Conservation (phyloP, 352 stramenopile genomes). For the Globisporangium heterothallicum region DNA sequence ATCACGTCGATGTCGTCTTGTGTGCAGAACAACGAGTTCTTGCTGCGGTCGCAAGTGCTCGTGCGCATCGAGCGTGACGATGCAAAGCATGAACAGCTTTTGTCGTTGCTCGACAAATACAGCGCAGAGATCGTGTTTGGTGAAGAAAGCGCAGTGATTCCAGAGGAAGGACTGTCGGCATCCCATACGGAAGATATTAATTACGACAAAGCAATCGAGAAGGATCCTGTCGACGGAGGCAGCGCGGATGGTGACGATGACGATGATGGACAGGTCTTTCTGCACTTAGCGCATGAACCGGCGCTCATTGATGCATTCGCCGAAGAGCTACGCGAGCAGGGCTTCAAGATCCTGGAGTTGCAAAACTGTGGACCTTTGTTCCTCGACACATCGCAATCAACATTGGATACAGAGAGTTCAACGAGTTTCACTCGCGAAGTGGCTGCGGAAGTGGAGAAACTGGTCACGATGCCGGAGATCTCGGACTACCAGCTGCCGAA, state of each 20-base stretch:
- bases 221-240: background rate
- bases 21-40: constrained; percentile 52
- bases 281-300: constrained; percentile 54
- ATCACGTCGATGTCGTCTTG: constrained; percentile 63
- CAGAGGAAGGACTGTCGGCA: constrained; percentile 18
- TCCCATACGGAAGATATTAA: constrained; percentile 19
- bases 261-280: constrained; percentile 20
- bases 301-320: constrained; percentile 37
- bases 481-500: constrained; percentile 15
- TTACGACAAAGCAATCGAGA: constrained; percentile 14
- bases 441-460: constrained; percentile 41
- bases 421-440: constrained; percentile 53
- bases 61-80: constrained; percentile 25
- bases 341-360: constrained; percentile 43
- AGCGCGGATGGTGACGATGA: background rate
- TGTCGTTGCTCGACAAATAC: constrained; percentile 31
- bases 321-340: constrained; percentile 22
- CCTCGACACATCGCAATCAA: constrained; percentile 57
- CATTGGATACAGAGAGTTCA: constrained; percentile 45
- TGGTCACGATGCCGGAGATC: constrained; percentile 27
- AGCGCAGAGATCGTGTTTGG: constrained; percentile 32
- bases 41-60: constrained; percentile 59
- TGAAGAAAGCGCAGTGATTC: constrained; percentile 23
- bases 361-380: constrained; percentile 59
- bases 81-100: constrained; percentile 14